phyloP scores from a whole-genome alignment of 2,329 filamentous ascomycete species.

The Epicoccum nigrum region DNA sequence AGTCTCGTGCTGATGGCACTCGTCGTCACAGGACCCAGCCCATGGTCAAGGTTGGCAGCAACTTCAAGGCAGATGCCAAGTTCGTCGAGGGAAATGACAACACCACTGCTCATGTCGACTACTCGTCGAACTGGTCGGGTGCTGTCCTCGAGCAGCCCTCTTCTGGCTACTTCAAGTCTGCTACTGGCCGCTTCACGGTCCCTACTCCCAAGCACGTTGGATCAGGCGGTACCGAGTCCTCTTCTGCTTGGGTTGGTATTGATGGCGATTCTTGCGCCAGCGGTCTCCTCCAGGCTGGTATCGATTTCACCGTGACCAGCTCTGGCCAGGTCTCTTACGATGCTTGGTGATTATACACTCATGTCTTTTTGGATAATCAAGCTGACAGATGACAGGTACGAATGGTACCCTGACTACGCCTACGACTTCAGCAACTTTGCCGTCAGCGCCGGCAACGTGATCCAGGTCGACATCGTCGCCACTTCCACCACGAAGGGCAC shows the following conservation, averaged over 20 bases:
- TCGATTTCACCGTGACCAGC: conserved; percentile 58
- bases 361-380: too few relatives aligned
- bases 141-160: conserved; percentile 53
- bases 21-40: conserved; percentile 24
- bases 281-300: conserved; percentile 63
- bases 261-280: conserved; percentile 63
- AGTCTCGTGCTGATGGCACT: conserved; percentile 22
- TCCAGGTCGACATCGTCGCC: conserved; percentile 50
- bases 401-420: conserved; percentile 65
- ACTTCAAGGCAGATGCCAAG: conserved; percentile 18
- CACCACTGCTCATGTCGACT: conserved; percentile 54
- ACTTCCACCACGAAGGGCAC: conserved; percentile 53
- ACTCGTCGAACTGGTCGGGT: conserved; percentile 66
- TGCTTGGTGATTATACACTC: conserved; percentile 51
- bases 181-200: conserved; percentile 61
- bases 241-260: conserved; percentile 66
- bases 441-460: conserved; percentile 54
- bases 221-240: conserved; percentile 51
- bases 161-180: conserved; percentile 58
- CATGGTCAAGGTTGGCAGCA: conserved; percentile 20
- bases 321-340: conserved; percentile 53
- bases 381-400: conserved; percentile 46
- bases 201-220: conserved; percentile 55
- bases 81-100: conserved; percentile 23
- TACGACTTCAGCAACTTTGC: conserved; percentile 58